Conservation (phyloP, 345 rosid species). For the Salix viminalis region DNA sequence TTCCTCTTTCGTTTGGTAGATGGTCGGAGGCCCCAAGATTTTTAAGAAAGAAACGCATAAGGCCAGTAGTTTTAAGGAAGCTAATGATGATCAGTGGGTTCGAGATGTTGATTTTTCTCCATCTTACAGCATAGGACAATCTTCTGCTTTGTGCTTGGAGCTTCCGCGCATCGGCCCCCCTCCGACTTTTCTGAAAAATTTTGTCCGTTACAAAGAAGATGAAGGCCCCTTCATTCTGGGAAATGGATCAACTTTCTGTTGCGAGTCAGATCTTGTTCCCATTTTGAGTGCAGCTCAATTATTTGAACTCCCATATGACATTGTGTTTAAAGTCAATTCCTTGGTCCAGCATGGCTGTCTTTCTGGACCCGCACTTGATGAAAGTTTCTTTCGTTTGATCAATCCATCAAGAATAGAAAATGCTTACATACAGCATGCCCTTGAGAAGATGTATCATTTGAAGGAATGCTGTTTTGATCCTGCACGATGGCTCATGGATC, state of each 20-base stretch:
- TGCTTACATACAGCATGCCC: conserved; percentile 35
- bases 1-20: conserved; percentile 11
- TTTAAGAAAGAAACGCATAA: conserved; percentile 8
- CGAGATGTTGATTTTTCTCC: conserved; percentile 50
- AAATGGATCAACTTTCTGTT: conserved; percentile 26
- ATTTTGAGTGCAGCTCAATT: conserved; percentile 34
- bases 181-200: conserved; percentile 33
- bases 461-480: conserved; percentile 48
- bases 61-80: conserved; percentile 25
- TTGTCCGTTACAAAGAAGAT: conserved; percentile 30
- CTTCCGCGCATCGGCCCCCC: conserved; percentile 22
- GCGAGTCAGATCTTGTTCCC: conserved; percentile 31
- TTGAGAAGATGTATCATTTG: conserved; percentile 27
- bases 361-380: conserved; percentile 40
- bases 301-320: conserved; percentile 31
- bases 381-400: conserved; percentile 27
- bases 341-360: conserved; percentile 49
- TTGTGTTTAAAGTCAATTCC: conserved; percentile 39
- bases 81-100: conserved; percentile 42
- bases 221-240: conserved; percentile 11
- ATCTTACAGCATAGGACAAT: conserved; percentile 40
- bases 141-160: conserved; percentile 50
- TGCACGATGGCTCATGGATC: conserved; percentile 34
- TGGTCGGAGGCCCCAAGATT: conserved; percentile 32
- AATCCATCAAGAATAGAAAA: conserved; percentile 18